phyloP scores from a whole-genome alignment of 345 rosid species.

The Brassica carinata region DNA sequence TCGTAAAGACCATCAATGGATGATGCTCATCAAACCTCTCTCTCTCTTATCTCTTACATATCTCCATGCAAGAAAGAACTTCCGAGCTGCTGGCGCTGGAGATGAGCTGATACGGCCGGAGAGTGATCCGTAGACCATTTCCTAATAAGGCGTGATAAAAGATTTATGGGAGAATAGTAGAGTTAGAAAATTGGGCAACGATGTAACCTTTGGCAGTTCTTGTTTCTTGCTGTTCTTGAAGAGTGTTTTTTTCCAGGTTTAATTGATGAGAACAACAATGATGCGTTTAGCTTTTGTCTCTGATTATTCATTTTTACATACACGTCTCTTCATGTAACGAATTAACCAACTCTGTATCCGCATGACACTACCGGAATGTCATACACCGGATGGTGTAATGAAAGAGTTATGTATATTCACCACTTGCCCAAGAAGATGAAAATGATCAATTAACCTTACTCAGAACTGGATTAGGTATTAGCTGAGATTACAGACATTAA shows the following conservation, averaged over 20 bases:
- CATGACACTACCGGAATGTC: not conserved
- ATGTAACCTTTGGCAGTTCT: constrained; percentile 40
- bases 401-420: not conserved
- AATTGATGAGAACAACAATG: not conserved
- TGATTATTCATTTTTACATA: not conserved
- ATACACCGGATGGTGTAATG: not conserved
- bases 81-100: not conserved
- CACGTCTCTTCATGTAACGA: not conserved
- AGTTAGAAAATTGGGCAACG: constrained; percentile 40
- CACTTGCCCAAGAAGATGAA: not conserved
- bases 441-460: not conserved
- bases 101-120: constrained; percentile 17
- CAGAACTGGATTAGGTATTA: not conserved
- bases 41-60: constrained; percentile 2
- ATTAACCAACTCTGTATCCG: not conserved
- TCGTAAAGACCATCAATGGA: constrained; percentile 33
- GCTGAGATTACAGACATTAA: not conserved
- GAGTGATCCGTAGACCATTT: constrained; percentile 31
- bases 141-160: constrained; percentile 28
- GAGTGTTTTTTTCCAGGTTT: not conserved
- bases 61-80: not conserved
- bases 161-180: not conserved
- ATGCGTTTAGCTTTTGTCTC: not conserved
- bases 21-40: constrained; percentile 21
- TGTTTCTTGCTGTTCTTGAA: constrained; percentile 26